Evolutionary conservation across 2,329 filamentous ascomycete genomes (phyloP).

Genomic region (Fusarium lyarnte): DNA sequence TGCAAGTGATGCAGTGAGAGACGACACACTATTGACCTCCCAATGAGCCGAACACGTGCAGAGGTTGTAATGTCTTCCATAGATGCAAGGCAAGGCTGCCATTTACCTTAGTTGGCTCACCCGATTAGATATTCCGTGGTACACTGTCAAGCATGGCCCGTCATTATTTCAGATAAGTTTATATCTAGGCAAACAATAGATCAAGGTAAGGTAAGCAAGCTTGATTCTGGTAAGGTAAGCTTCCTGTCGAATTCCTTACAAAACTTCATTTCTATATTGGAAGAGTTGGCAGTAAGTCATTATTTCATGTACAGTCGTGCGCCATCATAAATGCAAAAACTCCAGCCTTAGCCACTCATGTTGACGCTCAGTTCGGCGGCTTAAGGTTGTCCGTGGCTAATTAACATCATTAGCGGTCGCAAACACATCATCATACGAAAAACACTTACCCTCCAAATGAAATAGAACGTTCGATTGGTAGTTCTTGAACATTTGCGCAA

Average conservation of each 20-base stretch:
- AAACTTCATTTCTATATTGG: not conserved
- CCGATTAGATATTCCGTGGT: not conserved
- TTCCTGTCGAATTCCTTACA: not conserved
- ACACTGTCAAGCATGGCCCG: not conserved
- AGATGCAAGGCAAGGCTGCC: not conserved
- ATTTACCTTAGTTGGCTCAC: not conserved
- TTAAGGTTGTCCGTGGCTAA: slow-evolving; percentile 85
- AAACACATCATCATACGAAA: no score
- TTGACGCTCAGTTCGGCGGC: slow-evolving; percentile 62
- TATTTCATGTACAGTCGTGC: slow-evolving; percentile 24
- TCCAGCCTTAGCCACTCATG: not conserved
- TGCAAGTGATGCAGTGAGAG: not conserved
- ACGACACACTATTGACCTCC: not conserved
- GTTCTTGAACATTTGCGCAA: slow-evolving; percentile 99
- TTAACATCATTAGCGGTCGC: slow-evolving; percentile 3
- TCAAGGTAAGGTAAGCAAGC: not conserved
- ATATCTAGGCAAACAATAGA: not conserved
- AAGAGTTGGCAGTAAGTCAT: not conserved
- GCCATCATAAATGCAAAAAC: not conserved
- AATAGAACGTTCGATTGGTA: slow-evolving; percentile 98
- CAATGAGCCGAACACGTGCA: no score
- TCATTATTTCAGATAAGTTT: not conserved
- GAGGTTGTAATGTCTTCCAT: not conserved
- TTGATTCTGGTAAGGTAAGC: not conserved
- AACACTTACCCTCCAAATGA: slow-evolving; percentile 84